A percentile compares a stretch with the other conserved stretches of the same genome.
These are phyloP conservation scores for Populus pruinosa DNA, from an alignment of 345 rosid species.

Conservation along the genomic window DNA sequence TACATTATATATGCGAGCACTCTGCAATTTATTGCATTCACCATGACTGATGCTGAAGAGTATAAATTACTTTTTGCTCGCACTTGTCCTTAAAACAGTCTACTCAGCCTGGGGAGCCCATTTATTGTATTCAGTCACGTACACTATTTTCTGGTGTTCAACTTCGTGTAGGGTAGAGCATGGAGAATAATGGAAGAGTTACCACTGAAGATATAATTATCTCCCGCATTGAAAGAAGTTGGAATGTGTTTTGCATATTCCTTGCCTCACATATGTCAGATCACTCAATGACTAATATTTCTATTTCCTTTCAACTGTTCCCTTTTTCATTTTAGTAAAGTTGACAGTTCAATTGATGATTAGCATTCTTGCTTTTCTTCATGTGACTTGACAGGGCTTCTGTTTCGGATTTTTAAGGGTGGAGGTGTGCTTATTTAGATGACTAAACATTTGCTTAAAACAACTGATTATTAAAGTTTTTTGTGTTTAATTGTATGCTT, in stretches of 20 bases:
- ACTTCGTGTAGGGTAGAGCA: not conserved
- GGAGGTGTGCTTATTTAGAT: not conserved
- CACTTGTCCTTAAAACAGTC: not conserved
- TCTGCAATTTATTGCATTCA: not conserved
- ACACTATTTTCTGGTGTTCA: not conserved
- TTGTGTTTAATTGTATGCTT: constrained; percentile 9
- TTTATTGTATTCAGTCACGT: not conserved
- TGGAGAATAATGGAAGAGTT: not conserved
- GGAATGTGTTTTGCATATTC: not conserved
- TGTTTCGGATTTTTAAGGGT: not conserved
- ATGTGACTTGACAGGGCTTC: not conserved
- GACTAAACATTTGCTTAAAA: not conserved
- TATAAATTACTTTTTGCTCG: not conserved
- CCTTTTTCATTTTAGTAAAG: not conserved
- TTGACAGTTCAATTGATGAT: not conserved
- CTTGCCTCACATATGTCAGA: not conserved
- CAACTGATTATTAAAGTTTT: not conserved
- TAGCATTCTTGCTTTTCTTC: not conserved
- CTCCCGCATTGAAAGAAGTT: not conserved
- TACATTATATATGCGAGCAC: not conserved
- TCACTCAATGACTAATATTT: not conserved
- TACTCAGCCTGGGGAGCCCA: not conserved
- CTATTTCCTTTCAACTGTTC: not conserved
- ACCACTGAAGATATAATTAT: not conserved
- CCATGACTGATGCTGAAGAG: not conserved